Evolutionary conservation across 768 basidiomycete genomes (phyloP).

Genomic region (Boletus sensibilis): DNA sequence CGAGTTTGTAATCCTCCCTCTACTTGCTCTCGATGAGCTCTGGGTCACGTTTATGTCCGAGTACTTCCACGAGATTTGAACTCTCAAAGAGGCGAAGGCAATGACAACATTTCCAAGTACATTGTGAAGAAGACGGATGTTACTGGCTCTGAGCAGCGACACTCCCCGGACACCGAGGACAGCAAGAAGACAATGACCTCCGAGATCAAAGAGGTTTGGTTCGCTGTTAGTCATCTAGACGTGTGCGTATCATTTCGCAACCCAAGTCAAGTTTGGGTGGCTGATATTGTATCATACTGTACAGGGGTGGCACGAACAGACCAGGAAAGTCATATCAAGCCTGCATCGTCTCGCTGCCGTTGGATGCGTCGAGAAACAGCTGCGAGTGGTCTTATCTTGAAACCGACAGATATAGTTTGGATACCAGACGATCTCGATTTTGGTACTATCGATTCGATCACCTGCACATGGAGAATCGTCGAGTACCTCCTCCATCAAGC

Average conservation of each 20-base stretch:
- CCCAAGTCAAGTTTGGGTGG: background rate
- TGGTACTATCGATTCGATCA: constrained; percentile 15
- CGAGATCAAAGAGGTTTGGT: too few species aligned
- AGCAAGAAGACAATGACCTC: background rate
- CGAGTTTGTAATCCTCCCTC: too few species aligned
- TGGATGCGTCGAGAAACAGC: constrained; percentile 17
- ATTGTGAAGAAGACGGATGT: constrained; percentile 11
- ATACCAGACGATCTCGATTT: constrained; percentile 16
- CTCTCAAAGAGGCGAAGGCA: constrained; percentile 10
- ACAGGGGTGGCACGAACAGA: constrained; percentile 16
- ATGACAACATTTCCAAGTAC: constrained; percentile 11
- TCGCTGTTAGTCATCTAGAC: constrained; percentile 26
- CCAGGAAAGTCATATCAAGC: constrained; percentile 12
- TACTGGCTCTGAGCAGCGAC: background rate
- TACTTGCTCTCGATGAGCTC: constrained; percentile 57
- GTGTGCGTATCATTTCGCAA: constrained; percentile 13
- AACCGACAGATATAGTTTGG: constrained; percentile 18
- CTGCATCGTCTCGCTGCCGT: constrained; percentile 8
- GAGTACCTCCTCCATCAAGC: background rate
- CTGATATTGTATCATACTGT: background rate
- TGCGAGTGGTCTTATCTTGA: constrained; percentile 19
- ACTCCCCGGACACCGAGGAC: background rate
- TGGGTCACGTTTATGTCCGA: constrained; percentile 55
- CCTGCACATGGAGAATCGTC: background rate
- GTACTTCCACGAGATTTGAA: constrained; percentile 34